Base-by-base conservation (phyloP, 768 basidiomycete species). In the Boletus rubescentipes region DNA sequence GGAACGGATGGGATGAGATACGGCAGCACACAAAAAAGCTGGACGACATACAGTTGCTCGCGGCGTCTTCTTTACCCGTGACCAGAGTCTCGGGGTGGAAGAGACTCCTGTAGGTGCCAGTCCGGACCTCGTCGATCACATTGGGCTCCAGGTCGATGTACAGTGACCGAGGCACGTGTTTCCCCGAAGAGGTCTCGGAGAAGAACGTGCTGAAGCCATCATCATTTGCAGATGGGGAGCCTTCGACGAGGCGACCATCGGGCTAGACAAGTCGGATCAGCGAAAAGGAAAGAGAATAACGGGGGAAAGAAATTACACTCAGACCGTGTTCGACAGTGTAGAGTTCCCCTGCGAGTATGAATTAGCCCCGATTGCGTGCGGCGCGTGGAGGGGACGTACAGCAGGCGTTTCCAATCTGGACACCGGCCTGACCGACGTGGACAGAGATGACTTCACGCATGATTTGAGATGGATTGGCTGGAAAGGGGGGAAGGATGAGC, bases 51-150 rank as follows among this genome's bases (percentile, higher is more conserved):
- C 95, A 99, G 77, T 99, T 99, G 82, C 94, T 98, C 57, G 97
- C 97, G 53, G 97, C 97, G 71, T 99, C 97, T 78, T 99, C 97
- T 78, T 98, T 99, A 62, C 97, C 97, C 52, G 91, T 93, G 65
- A 99, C 84, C 72, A 99, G 85, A 54, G 97, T 95, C 83, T 98
- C 97, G 11, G 97, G 97, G 77, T 99, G 97, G 85, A 99, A 99
- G 53, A 99, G 88, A 72, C 87, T 88, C 75, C 92, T 84, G 85
- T 98, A 99, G 39, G 89, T 85, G 59, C 97, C 97, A 59, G 83
- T 95, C 73, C 91, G 87, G 66, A 99, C 94, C 75, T 97, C 94
- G 68, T 98, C 96, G 68, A 98, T 92, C 70, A 94, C 96, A 72
- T 93, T 94, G 55, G 96, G 96, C 75, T 98, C 96, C 34, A 95